Base-by-base conservation (phyloP, 2,329 filamentous ascomycete genomes). In the Epichloe glyceriae region DNA sequence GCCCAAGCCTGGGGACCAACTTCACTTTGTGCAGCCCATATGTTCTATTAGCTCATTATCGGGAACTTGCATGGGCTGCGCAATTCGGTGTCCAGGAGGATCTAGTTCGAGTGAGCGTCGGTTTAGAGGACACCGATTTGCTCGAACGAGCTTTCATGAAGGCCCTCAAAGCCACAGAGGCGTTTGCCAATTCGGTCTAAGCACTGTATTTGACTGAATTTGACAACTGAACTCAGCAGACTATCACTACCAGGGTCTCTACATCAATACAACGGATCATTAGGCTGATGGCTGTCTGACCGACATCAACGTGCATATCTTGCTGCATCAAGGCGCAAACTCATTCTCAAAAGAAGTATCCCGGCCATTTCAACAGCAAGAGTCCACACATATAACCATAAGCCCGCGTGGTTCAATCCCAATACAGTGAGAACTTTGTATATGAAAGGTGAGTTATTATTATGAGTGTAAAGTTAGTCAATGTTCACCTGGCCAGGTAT, bases 21-120 rank as follows among this genome's bases (percentile, higher is more conserved):
- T 98, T 98, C 64, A 97, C 93, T 0, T 73, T 98, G 38, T 85
- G 85, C 52, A 95, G 85, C 46, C 93, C 93, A 0, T 98, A 95
- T 65, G 88, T 93, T 20, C 72, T 98, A 35, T 69, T 98, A 34
- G 93, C 93, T 4, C 93, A 98, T 67, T 98, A 93, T 61, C 74
- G 78, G 44, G 93, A 98, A 71, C 67, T 97, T 41, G 83, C 90
- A n/a, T 98, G 93, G 93, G 88, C 86, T 42, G 80, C 78, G 26
- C 73, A 82, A 53, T 91, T 85, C 64, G 88, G 90, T 0, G 87
- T 96, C 3, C 85, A 93, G 50, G 79, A 80, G 1, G 79, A 88
- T 63, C 68, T 98, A 51, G 76, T 97, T 46, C 78, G 93, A 41
- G 80, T 97, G 57, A 96, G 90, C 61, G 86, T 97, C 49, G 93